Base-by-base conservation (phyloP, 2,329 filamentous ascomycete genomes). In the Aspergillus sojae region DNA sequence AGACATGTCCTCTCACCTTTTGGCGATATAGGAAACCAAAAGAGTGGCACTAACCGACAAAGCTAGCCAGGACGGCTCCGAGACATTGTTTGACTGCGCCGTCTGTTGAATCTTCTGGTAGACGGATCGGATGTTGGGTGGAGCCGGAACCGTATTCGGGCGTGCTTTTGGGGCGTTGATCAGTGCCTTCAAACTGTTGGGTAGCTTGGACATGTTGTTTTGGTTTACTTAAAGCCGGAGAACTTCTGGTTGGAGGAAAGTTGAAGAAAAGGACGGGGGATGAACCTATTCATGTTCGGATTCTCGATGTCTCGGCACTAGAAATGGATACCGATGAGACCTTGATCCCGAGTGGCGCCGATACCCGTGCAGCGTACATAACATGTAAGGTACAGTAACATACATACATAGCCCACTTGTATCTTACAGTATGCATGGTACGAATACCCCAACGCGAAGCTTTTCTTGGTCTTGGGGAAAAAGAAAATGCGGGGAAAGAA, bases 131-230 rank as follows among this genome's bases (percentile, higher is more conserved):
- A 93, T 90, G 64, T 85, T 82, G 14, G 82, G 77, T 32, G 91
- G 86, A 2, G 91, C 89, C 1, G 88, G 84, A 2, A 88, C 83
- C 2, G 88, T 88, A 57, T 88, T 86, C 0, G 91, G 88, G 1
- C 85, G 83, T 50, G 91, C 87, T 70, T 88, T 86, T 4, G 89
- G 84, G 63, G 89, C 86, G 71, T 90, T 90, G 79, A 94, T 89
- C 67, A 94, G 86, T 54, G 87, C 84, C 79, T 93, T 94, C 70
- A 94, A 83, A 57, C 86, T 80, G 1, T 86, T 82, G 1, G 90
- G 91, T 23, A 94, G 84, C 76, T 91, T 93, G 7, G 90, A 88
- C 90, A 92, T 93, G 19, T 45, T 61, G n/a, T 10, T 32, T 28
- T 53, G 30, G 12, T 32, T 16, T 14, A 41, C 16, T n/a, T 6